Conservation (phyloP, 2,329 filamentous ascomycete genomes). For the Dothiorella sarmentorum region DNA sequence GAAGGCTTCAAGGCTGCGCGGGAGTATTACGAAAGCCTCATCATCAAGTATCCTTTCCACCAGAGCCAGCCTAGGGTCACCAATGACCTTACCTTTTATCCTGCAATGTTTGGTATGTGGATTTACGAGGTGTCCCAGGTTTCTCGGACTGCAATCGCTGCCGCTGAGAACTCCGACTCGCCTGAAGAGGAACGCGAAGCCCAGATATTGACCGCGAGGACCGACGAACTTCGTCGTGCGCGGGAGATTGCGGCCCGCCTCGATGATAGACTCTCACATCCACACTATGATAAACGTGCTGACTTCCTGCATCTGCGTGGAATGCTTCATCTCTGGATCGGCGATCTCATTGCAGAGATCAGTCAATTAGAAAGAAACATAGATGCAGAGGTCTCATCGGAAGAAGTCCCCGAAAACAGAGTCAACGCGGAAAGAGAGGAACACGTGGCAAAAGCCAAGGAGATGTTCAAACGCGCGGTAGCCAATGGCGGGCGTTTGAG, state of each 20-base stretch:
- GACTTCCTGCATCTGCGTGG: constrained; percentile 68
- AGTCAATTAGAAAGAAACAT: constrained; percentile 14
- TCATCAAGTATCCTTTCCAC: constrained; percentile 66
- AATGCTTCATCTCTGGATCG: constrained; percentile 72
- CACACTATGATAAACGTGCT: constrained; percentile 66
- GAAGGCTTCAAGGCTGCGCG: constrained; percentile 56
- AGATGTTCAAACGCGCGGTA: constrained; percentile 26
- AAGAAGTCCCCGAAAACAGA: constrained; percentile 22
- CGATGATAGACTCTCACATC: constrained; percentile 65
- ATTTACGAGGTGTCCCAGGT: constrained; percentile 66
- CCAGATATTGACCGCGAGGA: constrained; percentile 20
- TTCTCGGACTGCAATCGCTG: constrained; percentile 44
- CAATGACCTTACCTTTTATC: constrained; percentile 74
- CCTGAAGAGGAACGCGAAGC: background rate
- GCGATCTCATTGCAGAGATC: constrained; percentile 56
- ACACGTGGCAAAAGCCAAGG: constrained; percentile 26
- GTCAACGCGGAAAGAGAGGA: constrained; percentile 20
- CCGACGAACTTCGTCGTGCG: constrained; percentile 57
- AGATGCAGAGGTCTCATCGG: constrained; percentile 21
- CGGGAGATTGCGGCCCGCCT: constrained; percentile 64
- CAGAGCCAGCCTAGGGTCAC: constrained; percentile 55
- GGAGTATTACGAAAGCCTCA: constrained; percentile 73
- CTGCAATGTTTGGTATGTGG: constrained; percentile 76
- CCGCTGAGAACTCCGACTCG: background rate
- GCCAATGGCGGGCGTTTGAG: constrained; percentile 24